Evolutionary conservation across 192 early-diverging fungal species (phyloP).

Genomic region (Radiomyces spectabilis): DNA sequence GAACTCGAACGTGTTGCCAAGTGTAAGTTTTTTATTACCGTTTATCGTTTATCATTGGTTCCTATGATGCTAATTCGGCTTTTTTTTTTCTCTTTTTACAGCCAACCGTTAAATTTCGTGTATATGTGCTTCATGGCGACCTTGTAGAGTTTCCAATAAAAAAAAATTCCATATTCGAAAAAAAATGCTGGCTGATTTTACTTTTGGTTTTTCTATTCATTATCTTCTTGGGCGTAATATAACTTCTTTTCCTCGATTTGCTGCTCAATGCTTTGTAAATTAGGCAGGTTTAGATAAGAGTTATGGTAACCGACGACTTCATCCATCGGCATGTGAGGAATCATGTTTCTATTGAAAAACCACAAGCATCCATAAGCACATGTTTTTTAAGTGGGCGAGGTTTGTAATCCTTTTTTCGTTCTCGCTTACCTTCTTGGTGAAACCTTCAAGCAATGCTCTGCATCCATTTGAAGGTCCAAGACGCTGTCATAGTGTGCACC

Average conservation of each 20-base stretch:
- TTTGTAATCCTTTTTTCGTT: neutral
- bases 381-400: no score
- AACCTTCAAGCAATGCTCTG: conserved; percentile 75
- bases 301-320: conserved; percentile 56
- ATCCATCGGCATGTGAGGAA: conserved; percentile 75
- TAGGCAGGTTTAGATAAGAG: conserved; percentile 41
- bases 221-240: conserved; percentile 28
- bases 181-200: no score
- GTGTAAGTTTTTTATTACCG: conserved; percentile 27
- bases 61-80: no score
- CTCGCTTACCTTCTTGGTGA: conserved; percentile 57
- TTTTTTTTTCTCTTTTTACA: no score
- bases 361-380: no score
- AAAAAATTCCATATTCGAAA: no score
- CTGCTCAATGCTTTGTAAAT: conserved; percentile 19
- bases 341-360: conserved; percentile 59
- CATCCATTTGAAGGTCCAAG: conserved; percentile 80
- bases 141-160: no score
- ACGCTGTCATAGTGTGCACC: conserved; percentile 91
- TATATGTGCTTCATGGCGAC: no score
- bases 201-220: no score
- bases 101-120: no score
- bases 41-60: no score
- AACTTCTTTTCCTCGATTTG: conserved; percentile 27
- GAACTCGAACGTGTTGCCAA: conserved; percentile 89